phyloP scores from a whole-genome alignment of 2,329 filamentous ascomycete genomes.

The Arthrinium phaeospermum region DNA sequence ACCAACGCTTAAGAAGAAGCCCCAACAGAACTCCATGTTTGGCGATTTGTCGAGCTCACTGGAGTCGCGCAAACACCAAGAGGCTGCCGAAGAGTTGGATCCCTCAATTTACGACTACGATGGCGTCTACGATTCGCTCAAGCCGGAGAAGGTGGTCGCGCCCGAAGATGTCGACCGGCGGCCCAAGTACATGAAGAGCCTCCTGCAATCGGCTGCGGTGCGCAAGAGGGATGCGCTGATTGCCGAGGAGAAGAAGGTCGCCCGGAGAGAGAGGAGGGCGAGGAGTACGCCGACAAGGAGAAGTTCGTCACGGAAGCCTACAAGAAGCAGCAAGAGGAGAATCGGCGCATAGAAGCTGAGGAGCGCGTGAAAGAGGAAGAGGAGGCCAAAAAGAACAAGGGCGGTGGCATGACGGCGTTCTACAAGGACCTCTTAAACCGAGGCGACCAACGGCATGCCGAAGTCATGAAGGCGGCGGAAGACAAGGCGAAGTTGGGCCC shows the following conservation, averaged over 20 bases:
- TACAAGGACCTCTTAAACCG: slow-evolving; percentile 76
- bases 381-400: slow-evolving; percentile 67
- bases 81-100: slow-evolving; percentile 71
- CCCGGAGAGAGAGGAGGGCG: slow-evolving; percentile 79
- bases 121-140: slow-evolving; percentile 78
- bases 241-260: slow-evolving; percentile 80
- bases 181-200: slow-evolving; percentile 79
- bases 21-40: slow-evolving; percentile 53
- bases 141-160: slow-evolving; percentile 63
- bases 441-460: slow-evolving; percentile 72
- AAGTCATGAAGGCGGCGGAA: slow-evolving; percentile 71
- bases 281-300: slow-evolving; percentile 82
- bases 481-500: slow-evolving; percentile 52
- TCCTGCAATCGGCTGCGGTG: slow-evolving; percentile 75
- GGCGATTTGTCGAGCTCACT: slow-evolving; percentile 71
- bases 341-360: slow-evolving; percentile 71
- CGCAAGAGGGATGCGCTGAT: slow-evolving; percentile 80
- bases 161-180: slow-evolving; percentile 62
- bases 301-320: slow-evolving; percentile 87
- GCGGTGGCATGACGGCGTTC: slow-evolving; percentile 78
- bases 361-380: slow-evolving; percentile 70
- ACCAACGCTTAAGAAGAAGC: slow-evolving; percentile 51
- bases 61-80: slow-evolving; percentile 66
- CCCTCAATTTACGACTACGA: slow-evolving; percentile 86
- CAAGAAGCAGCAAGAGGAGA: slow-evolving; percentile 80